phyloP scores from a whole-genome alignment of 148 eudicot species.

The Chenopodium suecicum region DNA sequence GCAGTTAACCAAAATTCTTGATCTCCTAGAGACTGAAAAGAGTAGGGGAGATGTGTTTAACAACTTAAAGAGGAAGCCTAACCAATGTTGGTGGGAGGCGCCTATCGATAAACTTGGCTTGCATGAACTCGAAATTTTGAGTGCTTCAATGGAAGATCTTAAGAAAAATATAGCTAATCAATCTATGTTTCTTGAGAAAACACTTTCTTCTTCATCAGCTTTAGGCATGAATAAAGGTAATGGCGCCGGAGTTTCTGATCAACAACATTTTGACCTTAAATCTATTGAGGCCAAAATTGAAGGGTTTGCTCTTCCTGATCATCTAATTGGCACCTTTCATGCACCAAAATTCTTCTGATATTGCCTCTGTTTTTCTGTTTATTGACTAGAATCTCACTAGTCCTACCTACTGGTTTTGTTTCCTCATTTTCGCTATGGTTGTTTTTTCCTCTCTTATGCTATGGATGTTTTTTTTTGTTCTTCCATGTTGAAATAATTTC shows the following conservation, averaged over 20 bases:
- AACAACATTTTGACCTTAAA: constrained; percentile 30
- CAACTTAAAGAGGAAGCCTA: constrained; percentile 29
- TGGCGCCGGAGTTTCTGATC: constrained; percentile 10
- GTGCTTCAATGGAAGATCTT: constrained; percentile 54
- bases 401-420: not conserved
- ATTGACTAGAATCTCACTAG: constrained; percentile 38
- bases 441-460: not conserved
- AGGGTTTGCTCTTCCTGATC: constrained; percentile 30
- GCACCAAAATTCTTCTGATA: constrained; percentile 22
- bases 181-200: constrained; percentile 25
- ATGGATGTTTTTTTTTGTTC: not conserved
- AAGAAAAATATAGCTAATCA: constrained; percentile 41
- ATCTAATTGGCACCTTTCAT: constrained; percentile 23
- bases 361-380: not conserved
- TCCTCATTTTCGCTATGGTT: not conserved
- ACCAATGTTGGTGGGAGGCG: constrained; percentile 56
- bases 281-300: constrained; percentile 26
- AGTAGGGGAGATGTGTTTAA: constrained; percentile 36
- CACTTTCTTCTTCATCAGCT: constrained; percentile 7
- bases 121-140: constrained; percentile 40
- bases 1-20: constrained; percentile 39
- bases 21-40: constrained; percentile 42
- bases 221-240: constrained; percentile 17
- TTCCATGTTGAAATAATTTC: not conserved
- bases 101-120: constrained; percentile 44